A percentile compares a stretch with the other conserved stretches of the same genome.
These are phyloP conservation scores for Clavulina sp. DNA, from an alignment of 768 basidiomycete genomes.

Conservation along the genomic window DNA sequence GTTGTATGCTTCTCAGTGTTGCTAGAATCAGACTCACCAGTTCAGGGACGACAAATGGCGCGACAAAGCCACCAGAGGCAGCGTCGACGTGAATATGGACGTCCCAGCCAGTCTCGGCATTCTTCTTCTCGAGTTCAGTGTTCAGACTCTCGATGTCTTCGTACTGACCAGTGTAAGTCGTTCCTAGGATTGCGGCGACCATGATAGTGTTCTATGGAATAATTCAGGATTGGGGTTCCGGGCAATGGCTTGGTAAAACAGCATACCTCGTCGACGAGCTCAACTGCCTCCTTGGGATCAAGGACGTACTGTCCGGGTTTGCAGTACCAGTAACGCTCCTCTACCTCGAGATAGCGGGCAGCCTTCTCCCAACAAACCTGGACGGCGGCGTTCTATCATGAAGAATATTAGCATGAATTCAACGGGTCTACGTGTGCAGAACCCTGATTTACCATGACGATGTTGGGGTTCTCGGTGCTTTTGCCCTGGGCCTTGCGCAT, in stretches of 20 bases:
- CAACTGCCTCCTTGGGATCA: conserved; percentile 18
- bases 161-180: conserved; percentile 35
- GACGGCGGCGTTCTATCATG: background rate
- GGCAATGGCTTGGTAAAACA: background rate
- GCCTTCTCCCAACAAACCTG: conserved; percentile 30
- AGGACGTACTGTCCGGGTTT: conserved; percentile 14
- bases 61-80: conserved; percentile 45
- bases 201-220: conserved; percentile 42
- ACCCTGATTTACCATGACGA: conserved; percentile 21
- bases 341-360: conserved; percentile 46
- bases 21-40: conserved; percentile 8
- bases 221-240: background rate
- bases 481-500: conserved; percentile 48
- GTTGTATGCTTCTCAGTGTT: conserved; percentile 9
- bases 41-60: conserved; percentile 29
- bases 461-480: conserved; percentile 19
- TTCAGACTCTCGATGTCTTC: conserved; percentile 60
- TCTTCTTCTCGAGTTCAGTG: conserved; percentile 15
- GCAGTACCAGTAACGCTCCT: conserved; percentile 19
- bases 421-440: background rate
- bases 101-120: conserved; percentile 21
- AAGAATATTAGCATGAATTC: background rate
- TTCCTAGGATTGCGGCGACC: conserved; percentile 30
- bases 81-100: conserved; percentile 34
- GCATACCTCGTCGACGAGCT: conserved; percentile 17